A percentile compares a stretch with the other conserved stretches of the same genome.
Evolutionary conservation across 305 asterid genomes (phyloP).

Genomic region (Caryopteris hybrid): DNA sequence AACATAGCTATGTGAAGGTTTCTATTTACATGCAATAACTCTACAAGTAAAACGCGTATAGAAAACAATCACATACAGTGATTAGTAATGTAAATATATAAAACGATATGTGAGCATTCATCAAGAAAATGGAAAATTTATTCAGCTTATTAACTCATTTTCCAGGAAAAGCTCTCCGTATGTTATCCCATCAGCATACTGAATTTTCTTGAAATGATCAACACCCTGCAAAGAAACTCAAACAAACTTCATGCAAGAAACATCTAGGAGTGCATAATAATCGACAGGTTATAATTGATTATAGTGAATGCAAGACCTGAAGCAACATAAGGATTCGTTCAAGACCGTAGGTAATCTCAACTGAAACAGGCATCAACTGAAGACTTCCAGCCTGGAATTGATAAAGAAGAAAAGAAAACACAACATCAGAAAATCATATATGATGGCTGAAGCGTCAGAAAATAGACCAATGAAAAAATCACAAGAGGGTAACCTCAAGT

Average conservation of each 20-base stretch:
- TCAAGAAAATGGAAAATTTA: conserved; percentile 4
- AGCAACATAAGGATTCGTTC: conserved; percentile 96
- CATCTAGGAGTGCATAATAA: conserved; percentile 18
- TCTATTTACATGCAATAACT: conserved; percentile 5
- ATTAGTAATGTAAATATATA: background rate
- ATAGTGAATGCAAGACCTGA: conserved; percentile 60
- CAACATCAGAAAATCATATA: conserved; percentile 5
- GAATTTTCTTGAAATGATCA: conserved; percentile 95
- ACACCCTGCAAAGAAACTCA: conserved; percentile 66
- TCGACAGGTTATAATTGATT: conserved; percentile 17
- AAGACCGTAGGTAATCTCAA: conserved; percentile 96
- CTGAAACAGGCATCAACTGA: conserved; percentile 82
- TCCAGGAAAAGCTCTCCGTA: conserved; percentile 95
- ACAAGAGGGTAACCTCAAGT: background rate
- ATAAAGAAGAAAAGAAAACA: conserved; percentile 1
- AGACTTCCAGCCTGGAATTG: conserved; percentile 84
- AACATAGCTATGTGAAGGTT: background rate
- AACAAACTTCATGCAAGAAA: conserved; percentile 19
- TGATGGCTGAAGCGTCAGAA: conserved; percentile 5
- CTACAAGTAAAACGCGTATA: background rate
- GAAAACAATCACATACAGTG: background rate
- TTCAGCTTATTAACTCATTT: conserved; percentile 68
- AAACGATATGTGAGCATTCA: conserved; percentile 5
- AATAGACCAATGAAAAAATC: conserved; percentile 2
- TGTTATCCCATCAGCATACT: conserved; percentile 92